Evolutionary conservation across 805 yeast species (phyloP).

Genomic region (Saturnispora zaruensis): DNA sequence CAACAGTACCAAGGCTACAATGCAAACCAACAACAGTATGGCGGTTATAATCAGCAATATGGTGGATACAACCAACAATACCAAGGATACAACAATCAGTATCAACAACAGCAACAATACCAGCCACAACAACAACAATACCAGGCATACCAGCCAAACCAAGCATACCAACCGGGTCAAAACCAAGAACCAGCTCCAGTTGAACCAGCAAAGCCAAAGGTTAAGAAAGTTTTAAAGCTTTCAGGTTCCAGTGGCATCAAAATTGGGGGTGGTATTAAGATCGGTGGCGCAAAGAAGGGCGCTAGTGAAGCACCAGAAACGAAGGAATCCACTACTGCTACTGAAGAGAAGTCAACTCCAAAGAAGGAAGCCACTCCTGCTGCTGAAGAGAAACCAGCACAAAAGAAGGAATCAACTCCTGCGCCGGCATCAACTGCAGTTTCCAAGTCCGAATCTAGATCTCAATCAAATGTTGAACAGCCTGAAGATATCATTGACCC

Average conservation of each 20-base stretch:
- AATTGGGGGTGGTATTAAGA: constrained; percentile 37
- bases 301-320: constrained; percentile 24
- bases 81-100: constrained; percentile 7
- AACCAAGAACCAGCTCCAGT: constrained; percentile 47
- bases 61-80: constrained; percentile 6
- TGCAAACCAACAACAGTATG: constrained; percentile 2
- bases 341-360: constrained; percentile 17
- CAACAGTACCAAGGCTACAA: constrained; percentile 15
- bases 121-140: not conserved
- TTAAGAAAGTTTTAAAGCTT: constrained; percentile 58
- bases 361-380: constrained; percentile 21
- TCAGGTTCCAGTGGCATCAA: constrained; percentile 44
- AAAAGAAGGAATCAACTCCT: constrained; percentile 10
- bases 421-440: constrained; percentile 4
- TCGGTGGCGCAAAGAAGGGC: constrained; percentile 22
- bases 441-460: constrained; percentile 17
- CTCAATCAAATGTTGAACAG: constrained; percentile 39
- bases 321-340: constrained; percentile 18
- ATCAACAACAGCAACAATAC: constrained; percentile 16
- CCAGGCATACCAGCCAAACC: constrained; percentile 3
- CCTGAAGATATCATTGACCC: constrained; percentile 80
- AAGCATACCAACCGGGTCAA: constrained; percentile 15
- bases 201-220: constrained; percentile 37
- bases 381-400: constrained; percentile 12
- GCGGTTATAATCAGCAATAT: constrained; percentile 2